Evolutionary conservation across 2,329 filamentous ascomycete genomes (phyloP), one percentile per base, ranked within the genome.

Genomic region (Trichoderma aggressivum): DNA sequence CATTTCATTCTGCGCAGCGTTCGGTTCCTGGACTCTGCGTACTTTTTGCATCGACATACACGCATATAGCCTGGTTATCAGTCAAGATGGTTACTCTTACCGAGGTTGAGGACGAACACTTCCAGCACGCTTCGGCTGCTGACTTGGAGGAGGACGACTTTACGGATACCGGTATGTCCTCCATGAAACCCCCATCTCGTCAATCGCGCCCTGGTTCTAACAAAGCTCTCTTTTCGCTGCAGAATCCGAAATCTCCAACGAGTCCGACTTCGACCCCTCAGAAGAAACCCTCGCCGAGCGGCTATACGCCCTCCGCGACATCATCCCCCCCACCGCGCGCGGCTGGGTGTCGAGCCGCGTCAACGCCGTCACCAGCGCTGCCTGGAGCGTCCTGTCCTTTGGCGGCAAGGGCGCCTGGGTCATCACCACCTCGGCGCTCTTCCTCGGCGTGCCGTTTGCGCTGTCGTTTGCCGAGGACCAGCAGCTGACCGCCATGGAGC

Each of bases 81-180:
- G 75, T 71, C 84, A 90, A 82, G 78, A 98, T 98, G 95, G 95
- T 98, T 83, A 94, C 95, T 84, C 93, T 98, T 80, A 93, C 94
- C 81, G 95, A 98, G 87, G 95, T 98, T 80, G 91, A 97, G 81
- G 95, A 98, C 81, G 94, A 98, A 88, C 93, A 97, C 84, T 97
- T 98, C 86, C 87, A 91, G 84, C 86, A 89, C 81, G 85, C 87
- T 76, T 90, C 92, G 73, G 86, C 88, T 71, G 89, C 90, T 72
- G 91, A 72, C n/a, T 91, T 96, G 76, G 93, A 97, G 72, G 94
- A 94, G 80, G 94, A 94, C 80, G 95, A 97, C 85, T 97, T 92
- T 86, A 96, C 92, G 75, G 95, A 98, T 82, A 95, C 93, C 74
- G 95, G 95, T 97, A 88, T 75, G 86, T 62, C 47, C 30, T 50